Base-by-base conservation (phyloP, 352 stramenopile genomes). In the Pilasporangium apinafurcum region DNA sequence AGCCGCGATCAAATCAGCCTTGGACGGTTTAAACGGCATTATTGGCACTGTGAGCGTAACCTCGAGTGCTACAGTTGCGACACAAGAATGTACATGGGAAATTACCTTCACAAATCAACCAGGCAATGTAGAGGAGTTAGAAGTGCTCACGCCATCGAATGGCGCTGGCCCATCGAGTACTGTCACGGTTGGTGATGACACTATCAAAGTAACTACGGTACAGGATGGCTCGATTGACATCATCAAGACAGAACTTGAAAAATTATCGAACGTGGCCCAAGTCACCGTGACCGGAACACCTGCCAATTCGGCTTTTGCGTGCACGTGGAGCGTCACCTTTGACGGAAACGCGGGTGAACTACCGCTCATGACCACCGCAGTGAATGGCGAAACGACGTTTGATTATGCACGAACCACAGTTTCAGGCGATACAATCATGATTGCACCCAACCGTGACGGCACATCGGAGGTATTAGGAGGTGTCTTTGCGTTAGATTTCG, bases 161-260 rank as follows among this genome's bases (percentile, higher is more conserved):
- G 62, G 39, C 0, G 56, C 56, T 10, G 48, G 57, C 4, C 57
- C 83, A 7, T 61, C 69, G 5, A 52, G 32, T 16, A 46, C 59
- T 0, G 56, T 83, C 20, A 80, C 51, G 6, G 64, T 90, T 26
- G 80, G 72, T 13, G 84, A 96, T 36, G 89, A 97, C 37, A 92
- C 85, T 1, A 59, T 96, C 14, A 65, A 70, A 4, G 56, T 96
- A 35, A 71, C 50, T 10, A 95, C 86, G 0, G 5, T 86, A 29
- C 56, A 61, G 14, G 72, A 95, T 26, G 89, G 89, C 2, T 68
- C 82, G 7, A 84, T 96, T 31, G 83, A 98, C 45, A 76, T 96
- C n/a, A 92, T 98, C 51, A 96, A 98, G 61, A 72, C 89, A 0
- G 91, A 98, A 51, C 82, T 98, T 13, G 90, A 97, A 47, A 75